Evolutionary conservation across 2,329 filamentous ascomycete species (phyloP).

Genomic region (Alternaria sp.): DNA sequence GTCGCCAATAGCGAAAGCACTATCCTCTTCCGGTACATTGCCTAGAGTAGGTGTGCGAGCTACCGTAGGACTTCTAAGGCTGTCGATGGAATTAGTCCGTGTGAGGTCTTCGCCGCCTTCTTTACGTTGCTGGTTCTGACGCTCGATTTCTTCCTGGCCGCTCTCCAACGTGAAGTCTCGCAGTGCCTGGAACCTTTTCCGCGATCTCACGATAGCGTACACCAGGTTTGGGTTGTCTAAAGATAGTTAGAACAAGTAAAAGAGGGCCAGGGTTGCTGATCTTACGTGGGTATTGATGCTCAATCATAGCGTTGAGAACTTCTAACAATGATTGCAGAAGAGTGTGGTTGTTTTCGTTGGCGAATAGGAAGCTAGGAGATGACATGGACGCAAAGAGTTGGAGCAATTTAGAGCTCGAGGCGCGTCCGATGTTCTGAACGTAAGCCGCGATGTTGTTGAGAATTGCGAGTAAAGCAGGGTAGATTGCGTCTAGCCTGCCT

Average conservation of each 20-base stretch:
- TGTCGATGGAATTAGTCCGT: conserved; percentile 70
- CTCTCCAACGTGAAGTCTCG: conserved; percentile 90
- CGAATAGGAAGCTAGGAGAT: conserved; percentile 86
- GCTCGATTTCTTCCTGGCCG: conserved; percentile 88
- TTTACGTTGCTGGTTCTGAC: conserved; percentile 74
- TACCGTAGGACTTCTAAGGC: conserved; percentile 67
- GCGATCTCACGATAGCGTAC: conserved; percentile 78
- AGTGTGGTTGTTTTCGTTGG: conserved; percentile 87
- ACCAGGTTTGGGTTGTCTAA: conserved; percentile 82
- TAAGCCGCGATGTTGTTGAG: conserved; percentile 93
- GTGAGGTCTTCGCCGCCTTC: conserved; percentile 53
- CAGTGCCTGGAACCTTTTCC: conserved; percentile 82
- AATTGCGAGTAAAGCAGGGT: conserved; percentile 88
- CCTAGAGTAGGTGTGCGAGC: conserved; percentile 64
- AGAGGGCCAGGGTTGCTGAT: neutral
- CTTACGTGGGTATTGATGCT: conserved; percentile 83
- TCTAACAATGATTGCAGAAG: conserved; percentile 84
- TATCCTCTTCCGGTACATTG: conserved; percentile 78
- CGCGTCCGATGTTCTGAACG: conserved; percentile 75
- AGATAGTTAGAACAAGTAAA: conserved; percentile 19
- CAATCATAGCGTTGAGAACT: conserved; percentile 86
- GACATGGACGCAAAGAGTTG: conserved; percentile 93
- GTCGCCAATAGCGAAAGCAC: conserved; percentile 88
- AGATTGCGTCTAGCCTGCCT: conserved; percentile 87
- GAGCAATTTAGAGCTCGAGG: conserved; percentile 80